phyloP scores from a whole-genome alignment of 2,329 filamentous ascomycete species.

The Calycina herbarum region DNA sequence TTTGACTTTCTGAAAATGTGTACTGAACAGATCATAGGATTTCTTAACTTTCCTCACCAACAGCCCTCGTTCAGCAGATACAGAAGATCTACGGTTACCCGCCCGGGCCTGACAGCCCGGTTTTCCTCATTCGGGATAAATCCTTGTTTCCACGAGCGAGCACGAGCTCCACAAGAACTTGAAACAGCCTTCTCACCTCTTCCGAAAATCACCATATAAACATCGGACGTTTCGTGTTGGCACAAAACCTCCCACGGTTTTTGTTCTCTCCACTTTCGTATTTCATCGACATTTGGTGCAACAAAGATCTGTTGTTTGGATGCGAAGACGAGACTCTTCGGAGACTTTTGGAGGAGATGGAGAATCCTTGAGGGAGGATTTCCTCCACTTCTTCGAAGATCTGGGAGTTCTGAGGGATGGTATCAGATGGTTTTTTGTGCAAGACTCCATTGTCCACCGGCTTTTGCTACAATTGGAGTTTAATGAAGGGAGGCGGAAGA shows the following conservation, averaged over 20 bases:
- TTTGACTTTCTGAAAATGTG: not conserved
- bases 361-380: not conserved
- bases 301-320: not conserved
- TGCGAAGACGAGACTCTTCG: not conserved
- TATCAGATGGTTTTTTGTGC: not conserved
- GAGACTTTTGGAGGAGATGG: not conserved
- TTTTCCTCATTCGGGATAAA: not conserved
- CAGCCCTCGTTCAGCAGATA: not conserved
- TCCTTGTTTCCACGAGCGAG: not conserved
- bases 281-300: not conserved
- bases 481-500: not conserved
- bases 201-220: not conserved
- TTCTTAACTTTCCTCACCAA: not conserved
- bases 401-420: not conserved
- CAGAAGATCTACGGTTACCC: not conserved
- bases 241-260: not conserved
- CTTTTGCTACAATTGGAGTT: not conserved
- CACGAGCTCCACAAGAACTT: not conserved
- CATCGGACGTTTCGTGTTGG: slow-evolving; percentile 2
- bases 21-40: not conserved
- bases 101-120: not conserved
- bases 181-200: not conserved
- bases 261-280: not conserved
- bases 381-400: not conserved
- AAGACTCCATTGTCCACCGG: not conserved